Base-by-base conservation (phyloP, 2,329 filamentous ascomycete genomes). In the Fonsecaea pugnacius region DNA sequence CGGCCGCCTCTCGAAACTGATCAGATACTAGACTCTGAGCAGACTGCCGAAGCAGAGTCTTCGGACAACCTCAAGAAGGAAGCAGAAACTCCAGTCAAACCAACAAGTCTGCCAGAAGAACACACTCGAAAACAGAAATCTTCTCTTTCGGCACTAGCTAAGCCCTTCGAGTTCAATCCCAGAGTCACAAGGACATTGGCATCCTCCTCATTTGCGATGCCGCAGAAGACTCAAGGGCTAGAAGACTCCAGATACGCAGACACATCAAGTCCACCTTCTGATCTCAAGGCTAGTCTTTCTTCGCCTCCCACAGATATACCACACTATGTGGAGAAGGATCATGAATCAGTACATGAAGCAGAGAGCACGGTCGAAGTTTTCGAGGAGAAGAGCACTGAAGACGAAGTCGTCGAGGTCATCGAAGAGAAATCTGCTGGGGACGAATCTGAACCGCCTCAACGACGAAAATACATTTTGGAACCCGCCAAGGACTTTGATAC, bases 91-190 rank as follows among this genome's bases (percentile, higher is more conserved):
- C 30, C 58, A 9, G 30, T 27, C 21, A 60, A 36, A 36, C 27
- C 36, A 12, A 35, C 48, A 5, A 5, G 48, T 27, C 16, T 35
- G 12, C 46, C 57, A 12, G 27, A 6, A 21, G 33, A 33, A 30
- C 30, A 30, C 50, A 69, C 54, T 10, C 73, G 78, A 68, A 79
- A 80, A 60, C 74, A 85, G 73, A 81, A 81, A 69, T 83, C 83
- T 69, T 87, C 87, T 4, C 80, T 93, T 27, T 93, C 91, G 38
- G 89, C 90, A 3, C 83, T 86, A 16, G 90, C 91, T 0, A 86
- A 85, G 71, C 84, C 89, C 0, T 96, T 95, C 73, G 83, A 83
- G 61, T 83, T 79, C 75, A 78, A 63, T 72, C 76, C 64, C 71
- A 71, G 57, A 72, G 75, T 58, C 63, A 73, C 46, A 69, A 73